Conservation (phyloP, 2,329 filamentous ascomycete species). For the Ascochyta clinopodiicola region DNA sequence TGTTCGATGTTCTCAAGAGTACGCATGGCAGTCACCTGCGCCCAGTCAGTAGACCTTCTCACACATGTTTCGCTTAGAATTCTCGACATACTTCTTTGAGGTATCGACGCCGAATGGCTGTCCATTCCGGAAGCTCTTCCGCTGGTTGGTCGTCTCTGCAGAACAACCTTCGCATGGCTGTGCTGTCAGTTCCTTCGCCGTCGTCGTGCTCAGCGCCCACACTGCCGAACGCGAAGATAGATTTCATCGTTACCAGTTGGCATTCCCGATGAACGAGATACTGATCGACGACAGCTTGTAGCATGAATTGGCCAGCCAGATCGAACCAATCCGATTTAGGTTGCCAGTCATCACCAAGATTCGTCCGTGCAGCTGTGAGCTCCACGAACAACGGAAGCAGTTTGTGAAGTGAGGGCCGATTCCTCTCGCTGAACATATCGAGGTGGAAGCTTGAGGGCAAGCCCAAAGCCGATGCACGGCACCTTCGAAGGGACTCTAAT, state of each 20-base stretch:
- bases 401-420: conserved; percentile 48
- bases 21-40: background rate
- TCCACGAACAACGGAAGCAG: conserved; percentile 58
- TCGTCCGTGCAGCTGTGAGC: conserved; percentile 55
- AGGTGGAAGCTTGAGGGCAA: conserved; percentile 29
- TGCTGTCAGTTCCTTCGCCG: conserved; percentile 36
- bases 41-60: conserved; percentile 4
- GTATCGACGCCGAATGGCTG: conserved; percentile 42
- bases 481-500: conserved; percentile 32
- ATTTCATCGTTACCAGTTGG: conserved; percentile 47
- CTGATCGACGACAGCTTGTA: conserved; percentile 59
- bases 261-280: conserved; percentile 49
- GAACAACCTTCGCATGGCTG: conserved; percentile 46
- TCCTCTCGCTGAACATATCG: conserved; percentile 39
- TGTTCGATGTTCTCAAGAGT: conserved; percentile 32
- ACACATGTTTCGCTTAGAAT: background rate
- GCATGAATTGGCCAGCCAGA: conserved; percentile 56
- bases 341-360: conserved; percentile 40
- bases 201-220: conserved; percentile 29
- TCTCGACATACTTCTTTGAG: conserved; percentile 34
- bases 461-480: conserved; percentile 33
- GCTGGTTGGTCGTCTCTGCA: conserved; percentile 37
- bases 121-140: conserved; percentile 47
- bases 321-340: conserved; percentile 53
- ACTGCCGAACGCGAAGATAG: conserved; percentile 56